Percentiles rank a stretch among this genome's conserved stretches.
These are phyloP conservation scores for Aspergillus jensenii DNA, from an alignment of 2,329 filamentous ascomycete species.

Conservation along the genomic window DNA sequence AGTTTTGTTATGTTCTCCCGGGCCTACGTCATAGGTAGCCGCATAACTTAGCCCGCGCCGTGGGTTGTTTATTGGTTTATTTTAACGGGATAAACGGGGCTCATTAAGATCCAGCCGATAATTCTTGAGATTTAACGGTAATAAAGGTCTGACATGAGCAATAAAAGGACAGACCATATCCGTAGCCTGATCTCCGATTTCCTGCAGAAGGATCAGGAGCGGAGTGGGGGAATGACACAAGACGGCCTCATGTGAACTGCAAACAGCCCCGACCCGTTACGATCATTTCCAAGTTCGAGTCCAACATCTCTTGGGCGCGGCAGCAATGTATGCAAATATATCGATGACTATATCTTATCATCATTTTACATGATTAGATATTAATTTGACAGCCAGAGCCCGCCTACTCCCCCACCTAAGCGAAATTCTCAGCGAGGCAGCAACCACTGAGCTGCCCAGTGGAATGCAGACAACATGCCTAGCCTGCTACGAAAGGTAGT, in stretches of 20 bases:
- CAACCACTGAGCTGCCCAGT: background rate
- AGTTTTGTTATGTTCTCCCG: conserved; percentile 1
- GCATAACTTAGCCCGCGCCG: background rate
- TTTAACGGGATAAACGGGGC: background rate
- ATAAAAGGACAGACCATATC: background rate
- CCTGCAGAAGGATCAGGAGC: conserved; percentile 7
- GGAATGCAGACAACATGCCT: conserved; percentile 58
- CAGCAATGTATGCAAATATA: conserved; percentile 1
- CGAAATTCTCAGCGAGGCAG: conserved; percentile 3
- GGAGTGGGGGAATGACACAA: conserved; percentile 10
- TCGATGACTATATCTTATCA: background rate
- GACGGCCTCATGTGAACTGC: conserved; percentile 9
- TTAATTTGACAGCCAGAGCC: background rate
- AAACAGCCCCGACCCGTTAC: background rate
- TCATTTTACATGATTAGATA: background rate
- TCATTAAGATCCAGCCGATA: background rate
- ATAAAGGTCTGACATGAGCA: background rate
- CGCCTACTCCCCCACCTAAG: conserved; percentile 5
- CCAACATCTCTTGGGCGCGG: background rate
- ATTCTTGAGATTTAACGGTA: background rate
- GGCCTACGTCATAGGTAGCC: background rate
- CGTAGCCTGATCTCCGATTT: background rate
- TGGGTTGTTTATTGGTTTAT: background rate
- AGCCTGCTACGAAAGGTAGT: conserved; percentile 75
- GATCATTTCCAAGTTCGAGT: background rate